phyloP scores from a whole-genome alignment of 2,329 filamentous ascomycete species.

The Kalmusia sp. region DNA sequence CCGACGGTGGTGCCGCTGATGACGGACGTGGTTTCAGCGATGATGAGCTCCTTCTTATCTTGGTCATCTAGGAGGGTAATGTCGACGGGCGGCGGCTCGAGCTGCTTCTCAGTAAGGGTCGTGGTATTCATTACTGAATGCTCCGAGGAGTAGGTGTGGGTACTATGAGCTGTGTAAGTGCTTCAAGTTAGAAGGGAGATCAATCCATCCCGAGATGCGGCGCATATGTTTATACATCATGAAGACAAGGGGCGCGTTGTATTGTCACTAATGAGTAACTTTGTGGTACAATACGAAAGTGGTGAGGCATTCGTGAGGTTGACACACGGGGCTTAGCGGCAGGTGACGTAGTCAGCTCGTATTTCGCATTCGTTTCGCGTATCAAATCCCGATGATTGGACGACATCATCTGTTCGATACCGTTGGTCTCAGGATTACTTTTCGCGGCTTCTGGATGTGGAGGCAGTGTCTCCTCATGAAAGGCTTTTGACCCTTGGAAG shows the following conservation, averaged over 20 bases:
- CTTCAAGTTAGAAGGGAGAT: slow-evolving; percentile 1
- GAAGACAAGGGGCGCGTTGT: background rate
- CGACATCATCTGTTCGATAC: background rate
- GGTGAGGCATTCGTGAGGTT: slow-evolving; percentile 18
- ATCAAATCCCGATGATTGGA: background rate
- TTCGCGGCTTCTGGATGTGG: background rate
- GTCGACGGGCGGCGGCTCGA: slow-evolving; percentile 15
- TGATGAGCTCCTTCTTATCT: slow-evolving; percentile 29
- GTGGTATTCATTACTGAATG: slow-evolving; percentile 11
- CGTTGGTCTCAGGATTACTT: too few relatives aligned
- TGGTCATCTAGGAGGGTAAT: slow-evolving; percentile 17
- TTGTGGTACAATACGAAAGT: background rate
- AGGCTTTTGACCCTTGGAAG: background rate
- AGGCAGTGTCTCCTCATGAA: background rate
- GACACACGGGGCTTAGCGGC: slow-evolving; percentile 3
- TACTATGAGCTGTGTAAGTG: background rate
- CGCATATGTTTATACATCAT: slow-evolving; percentile 3
- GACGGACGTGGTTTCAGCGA: slow-evolving; percentile 21
- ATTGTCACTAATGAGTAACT: background rate
- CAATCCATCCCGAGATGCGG: background rate
- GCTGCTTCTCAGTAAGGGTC: slow-evolving; percentile 12
- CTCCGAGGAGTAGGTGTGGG: slow-evolving; percentile 1
- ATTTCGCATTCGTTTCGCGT: background rate
- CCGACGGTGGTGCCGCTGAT: slow-evolving; percentile 23
- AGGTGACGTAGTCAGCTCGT: slow-evolving; percentile 10